Evolutionary conservation across 768 basidiomycete genomes (phyloP).

Genomic region (Tricholoma terreum): DNA sequence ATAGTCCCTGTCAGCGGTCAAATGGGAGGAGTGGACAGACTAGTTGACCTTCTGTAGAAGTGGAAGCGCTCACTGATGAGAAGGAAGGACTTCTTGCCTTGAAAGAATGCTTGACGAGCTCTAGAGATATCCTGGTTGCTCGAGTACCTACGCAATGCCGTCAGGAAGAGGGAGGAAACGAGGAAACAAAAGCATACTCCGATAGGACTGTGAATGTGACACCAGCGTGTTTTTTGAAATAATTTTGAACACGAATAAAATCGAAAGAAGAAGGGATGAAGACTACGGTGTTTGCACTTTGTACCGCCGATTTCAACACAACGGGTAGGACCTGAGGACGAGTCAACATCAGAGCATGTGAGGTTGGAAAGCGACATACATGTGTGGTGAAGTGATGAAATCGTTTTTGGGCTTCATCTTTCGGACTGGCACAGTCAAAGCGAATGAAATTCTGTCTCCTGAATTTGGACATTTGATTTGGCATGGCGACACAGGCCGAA

Average conservation of each 20-base stretch:
- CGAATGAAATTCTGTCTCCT: slow-evolving; percentile 58
- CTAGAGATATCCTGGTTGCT: slow-evolving; percentile 92
- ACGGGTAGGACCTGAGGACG: slow-evolving; percentile 65
- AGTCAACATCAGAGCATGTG: neutral
- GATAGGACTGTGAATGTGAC: slow-evolving; percentile 82
- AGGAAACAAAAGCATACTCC: slow-evolving; percentile 53
- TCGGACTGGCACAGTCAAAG: slow-evolving; percentile 68
- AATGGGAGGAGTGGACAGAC: neutral
- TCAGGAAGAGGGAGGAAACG: neutral
- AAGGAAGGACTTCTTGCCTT: slow-evolving; percentile 79
- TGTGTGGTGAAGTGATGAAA: slow-evolving; percentile 87
- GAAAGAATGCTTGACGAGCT: slow-evolving; percentile 91
- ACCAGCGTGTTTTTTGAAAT: slow-evolving; percentile 71
- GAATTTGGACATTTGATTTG: neutral
- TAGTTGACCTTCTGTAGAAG: slow-evolving; percentile 79
- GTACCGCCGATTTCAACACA: slow-evolving; percentile 89
- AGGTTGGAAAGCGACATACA: slow-evolving; percentile 34
- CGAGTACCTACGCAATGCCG: slow-evolving; percentile 61
- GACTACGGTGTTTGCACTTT: slow-evolving; percentile 82
- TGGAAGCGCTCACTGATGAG: slow-evolving; percentile 97
- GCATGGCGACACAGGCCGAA: neutral
- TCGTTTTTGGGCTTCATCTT: slow-evolving; percentile 82
- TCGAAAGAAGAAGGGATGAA: slow-evolving; percentile 96
- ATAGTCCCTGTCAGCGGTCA: neutral
- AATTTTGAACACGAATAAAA: slow-evolving; percentile 87